These are phyloP conservation scores for Craterostigma plantagineum DNA, from an alignment of 257 asterid species.

Conservation along the genomic window DNA sequence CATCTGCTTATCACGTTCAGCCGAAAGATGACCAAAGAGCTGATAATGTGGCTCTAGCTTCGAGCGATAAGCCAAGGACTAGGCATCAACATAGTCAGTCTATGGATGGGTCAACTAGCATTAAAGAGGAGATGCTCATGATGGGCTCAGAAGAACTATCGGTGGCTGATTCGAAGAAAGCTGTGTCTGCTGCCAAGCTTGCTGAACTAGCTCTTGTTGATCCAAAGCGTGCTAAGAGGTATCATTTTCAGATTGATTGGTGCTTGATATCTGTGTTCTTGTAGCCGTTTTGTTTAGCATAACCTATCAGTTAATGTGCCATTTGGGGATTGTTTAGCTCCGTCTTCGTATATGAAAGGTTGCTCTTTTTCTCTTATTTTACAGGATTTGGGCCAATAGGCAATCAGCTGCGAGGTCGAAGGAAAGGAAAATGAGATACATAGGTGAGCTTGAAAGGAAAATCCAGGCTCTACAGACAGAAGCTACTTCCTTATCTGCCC, in stretches of 20 bases:
- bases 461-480: conserved; percentile 91
- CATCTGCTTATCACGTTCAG: conserved; percentile 15
- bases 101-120: conserved; percentile 86
- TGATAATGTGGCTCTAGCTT: conserved; percentile 16
- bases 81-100: conserved; percentile 98
- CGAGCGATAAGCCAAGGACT: conserved; percentile 48
- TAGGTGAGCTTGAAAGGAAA: conserved; percentile 94
- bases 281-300: background rate
- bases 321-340: background rate
- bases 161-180: conserved; percentile 62
- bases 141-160: conserved; percentile 65
- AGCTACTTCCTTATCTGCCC: conserved; percentile 91
- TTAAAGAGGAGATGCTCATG: conserved; percentile 77
- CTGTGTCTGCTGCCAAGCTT: conserved; percentile 89
- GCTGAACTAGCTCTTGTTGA: conserved; percentile 92
- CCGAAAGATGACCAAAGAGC: conserved; percentile 14
- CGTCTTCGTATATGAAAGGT: background rate
- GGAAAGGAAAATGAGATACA: conserved; percentile 96
- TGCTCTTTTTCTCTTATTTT: conserved; percentile 2
- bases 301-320: too few species aligned
- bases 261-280: background rate
- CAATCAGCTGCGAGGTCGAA: conserved; percentile 98
- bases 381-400: conserved; percentile 98
- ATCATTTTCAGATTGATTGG: conserved; percentile 8
- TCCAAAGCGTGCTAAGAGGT: conserved; percentile 98